Base-by-base conservation (phyloP, 2,329 filamentous ascomycete genomes). In the Fusarium scirpi region DNA sequence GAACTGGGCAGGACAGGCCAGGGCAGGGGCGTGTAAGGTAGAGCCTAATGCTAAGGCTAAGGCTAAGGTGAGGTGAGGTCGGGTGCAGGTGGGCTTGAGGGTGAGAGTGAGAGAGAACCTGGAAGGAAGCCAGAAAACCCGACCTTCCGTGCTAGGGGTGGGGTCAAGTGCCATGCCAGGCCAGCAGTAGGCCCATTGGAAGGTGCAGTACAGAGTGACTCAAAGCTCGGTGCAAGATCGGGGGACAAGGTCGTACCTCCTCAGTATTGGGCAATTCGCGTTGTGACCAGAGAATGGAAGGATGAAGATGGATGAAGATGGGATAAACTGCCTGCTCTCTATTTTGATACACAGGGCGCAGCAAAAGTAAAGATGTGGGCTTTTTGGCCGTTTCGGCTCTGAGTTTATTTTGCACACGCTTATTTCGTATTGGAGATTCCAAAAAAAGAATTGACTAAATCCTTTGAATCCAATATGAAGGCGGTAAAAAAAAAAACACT, bases 101-200 rank as follows among this genome's bases (percentile, higher is more conserved):
- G 48, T 15, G 30, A 51, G 22, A 51, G 47, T 22, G 47, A 52
- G 49, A 49, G 60, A 57, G 61, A 65, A 65, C 52, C 60, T 65
- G 60, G 60, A 65, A 65, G 62, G 40, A 24, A 51, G 53, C 57
- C 55, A 67, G 62, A 62, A 63, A 58, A 32, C 52, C 52, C 46
- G 55, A 43, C 57, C 48, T 62, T 62, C 61, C 58, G 52, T 61
- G 53, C 67, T 62, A 67, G 29, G 53, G 66, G 67, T 70, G 67
- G 67, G 67, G 67, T 67, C 58, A 64, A 70, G 62, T 67, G 67
- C 62, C 62, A 58, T 43, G 63, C 60, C 46, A 52, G 27, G 46
- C 52, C 30, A 46, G 40, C 49, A 30, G 25, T 53, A 43, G 30
- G 20, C 32, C 49, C 49, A 52, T 60, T 60, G 57, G 43, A 48